These are phyloP conservation scores for Cladosporium phlei DNA, from an alignment of 2,329 filamentous ascomycete species.

Conservation along the genomic window DNA sequence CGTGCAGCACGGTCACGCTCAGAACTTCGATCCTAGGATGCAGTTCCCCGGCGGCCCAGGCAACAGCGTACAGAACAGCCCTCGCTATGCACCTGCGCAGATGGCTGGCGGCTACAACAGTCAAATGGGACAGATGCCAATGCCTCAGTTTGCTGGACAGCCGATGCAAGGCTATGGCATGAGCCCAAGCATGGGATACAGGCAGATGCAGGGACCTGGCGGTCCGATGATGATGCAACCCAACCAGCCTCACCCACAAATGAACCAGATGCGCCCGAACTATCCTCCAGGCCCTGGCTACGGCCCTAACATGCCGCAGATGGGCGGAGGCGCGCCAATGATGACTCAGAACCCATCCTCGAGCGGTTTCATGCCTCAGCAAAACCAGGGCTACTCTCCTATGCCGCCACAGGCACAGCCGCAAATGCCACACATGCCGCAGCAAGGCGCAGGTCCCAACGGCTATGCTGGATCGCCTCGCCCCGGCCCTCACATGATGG, in stretches of 20 bases:
- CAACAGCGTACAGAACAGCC: constrained; percentile 76
- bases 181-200: constrained; percentile 57
- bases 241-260: constrained; percentile 22
- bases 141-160: constrained; percentile 61
- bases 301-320: constrained; percentile 53
- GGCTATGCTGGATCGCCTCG: constrained; percentile 80
- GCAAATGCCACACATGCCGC: constrained; percentile 42
- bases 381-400: constrained; percentile 52
- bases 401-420: constrained; percentile 61
- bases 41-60: constrained; percentile 70
- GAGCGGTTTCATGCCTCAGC: constrained; percentile 54
- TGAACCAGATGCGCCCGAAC: constrained; percentile 33
- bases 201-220: constrained; percentile 24
- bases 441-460: constrained; percentile 38
- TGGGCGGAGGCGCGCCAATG: constrained; percentile 11
- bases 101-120: constrained; percentile 47
- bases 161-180: constrained; percentile 68
- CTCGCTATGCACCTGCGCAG: constrained; percentile 61
- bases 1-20: constrained; percentile 58
- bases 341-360: constrained; percentile 48
- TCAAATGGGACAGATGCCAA: constrained; percentile 36
- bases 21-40: constrained; percentile 78
- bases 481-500: constrained; percentile 86
- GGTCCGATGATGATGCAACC: constrained; percentile 25
- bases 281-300: constrained; percentile 29